phyloP scores from a whole-genome alignment of 805 yeast species.

The Starmera quercuum region DNA sequence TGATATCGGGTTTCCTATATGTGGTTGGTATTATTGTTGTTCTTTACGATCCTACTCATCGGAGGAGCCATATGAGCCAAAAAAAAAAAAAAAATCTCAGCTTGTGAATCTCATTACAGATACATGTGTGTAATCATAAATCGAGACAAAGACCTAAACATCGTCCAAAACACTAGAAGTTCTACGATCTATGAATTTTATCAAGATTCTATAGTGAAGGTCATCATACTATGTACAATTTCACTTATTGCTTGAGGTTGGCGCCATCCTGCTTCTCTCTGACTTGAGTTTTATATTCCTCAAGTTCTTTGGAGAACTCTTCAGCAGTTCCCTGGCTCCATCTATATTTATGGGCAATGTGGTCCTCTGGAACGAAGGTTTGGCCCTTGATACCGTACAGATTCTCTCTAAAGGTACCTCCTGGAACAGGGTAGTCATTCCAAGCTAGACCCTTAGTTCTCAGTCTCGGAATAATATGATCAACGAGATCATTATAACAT shows the following conservation, averaged over 20 bases:
- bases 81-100: too few relatives aligned
- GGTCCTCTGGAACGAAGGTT: constrained; percentile 1
- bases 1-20: too few relatives aligned
- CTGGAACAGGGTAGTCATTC: constrained; percentile 24
- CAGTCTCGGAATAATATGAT: constrained; percentile 27
- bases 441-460: constrained; percentile 25
- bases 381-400: constrained; percentile 1
- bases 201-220: too few relatives aligned
- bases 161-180: too few relatives aligned
- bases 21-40: too few relatives aligned
- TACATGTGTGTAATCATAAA: neutral
- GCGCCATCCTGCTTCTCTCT: neutral
- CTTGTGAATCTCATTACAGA: too few relatives aligned
- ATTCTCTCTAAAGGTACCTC: constrained; percentile 2
- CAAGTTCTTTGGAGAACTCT: neutral
- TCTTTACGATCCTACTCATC: too few relatives aligned
- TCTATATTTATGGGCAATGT: constrained; percentile 1
- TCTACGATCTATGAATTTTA: too few relatives aligned
- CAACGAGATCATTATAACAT: constrained; percentile 31
- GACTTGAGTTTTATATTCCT: neutral
- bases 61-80: too few relatives aligned
- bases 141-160: neutral
- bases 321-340: constrained; percentile 1
- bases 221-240: neutral
- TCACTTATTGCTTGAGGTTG: neutral